A percentile compares a stretch with the other conserved stretches of the same genome.
phyloP scores from a whole-genome alignment of 2,329 filamentous ascomycete genomes.

The Chrysoporthe deuterocubensis region DNA sequence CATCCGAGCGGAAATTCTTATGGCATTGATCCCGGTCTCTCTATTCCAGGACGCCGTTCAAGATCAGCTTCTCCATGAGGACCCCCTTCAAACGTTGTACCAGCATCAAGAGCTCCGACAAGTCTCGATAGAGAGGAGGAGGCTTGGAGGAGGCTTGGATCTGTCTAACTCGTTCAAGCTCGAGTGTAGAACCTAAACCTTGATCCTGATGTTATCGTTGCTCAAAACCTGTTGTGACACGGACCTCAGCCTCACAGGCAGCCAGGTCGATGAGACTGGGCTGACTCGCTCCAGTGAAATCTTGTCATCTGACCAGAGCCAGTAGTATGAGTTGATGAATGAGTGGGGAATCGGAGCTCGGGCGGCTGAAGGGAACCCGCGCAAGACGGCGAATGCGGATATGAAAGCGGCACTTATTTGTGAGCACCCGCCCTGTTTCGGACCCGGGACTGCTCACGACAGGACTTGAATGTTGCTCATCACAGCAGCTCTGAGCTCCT shows the following conservation, averaged over 20 bases:
- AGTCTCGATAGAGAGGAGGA: too few species aligned
- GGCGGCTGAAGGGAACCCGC: neutral
- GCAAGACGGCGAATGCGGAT: neutral
- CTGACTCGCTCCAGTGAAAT: neutral
- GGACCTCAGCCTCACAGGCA: neutral
- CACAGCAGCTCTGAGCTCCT: neutral
- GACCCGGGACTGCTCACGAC: neutral
- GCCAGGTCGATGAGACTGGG: neutral
- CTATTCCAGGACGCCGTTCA: too few species aligned
- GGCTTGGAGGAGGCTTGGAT: neutral
- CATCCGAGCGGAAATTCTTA: neutral
- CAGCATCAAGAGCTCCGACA: too few species aligned
- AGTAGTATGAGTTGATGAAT: neutral
- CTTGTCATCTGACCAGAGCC: neutral
- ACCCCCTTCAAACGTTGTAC: too few species aligned
- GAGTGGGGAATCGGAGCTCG: neutral
- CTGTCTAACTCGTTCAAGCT: neutral
- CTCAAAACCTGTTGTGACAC: neutral
- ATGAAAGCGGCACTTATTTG: neutral
- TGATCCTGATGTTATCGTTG: neutral
- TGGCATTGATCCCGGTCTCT: too few species aligned
- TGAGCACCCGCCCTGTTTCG: neutral
- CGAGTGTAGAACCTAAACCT: neutral
- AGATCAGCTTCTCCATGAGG: too few species aligned
- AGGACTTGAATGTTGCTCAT: neutral